Base-by-base conservation (phyloP, 257 asterid genomes). In the Mitragyna speciosa region DNA sequence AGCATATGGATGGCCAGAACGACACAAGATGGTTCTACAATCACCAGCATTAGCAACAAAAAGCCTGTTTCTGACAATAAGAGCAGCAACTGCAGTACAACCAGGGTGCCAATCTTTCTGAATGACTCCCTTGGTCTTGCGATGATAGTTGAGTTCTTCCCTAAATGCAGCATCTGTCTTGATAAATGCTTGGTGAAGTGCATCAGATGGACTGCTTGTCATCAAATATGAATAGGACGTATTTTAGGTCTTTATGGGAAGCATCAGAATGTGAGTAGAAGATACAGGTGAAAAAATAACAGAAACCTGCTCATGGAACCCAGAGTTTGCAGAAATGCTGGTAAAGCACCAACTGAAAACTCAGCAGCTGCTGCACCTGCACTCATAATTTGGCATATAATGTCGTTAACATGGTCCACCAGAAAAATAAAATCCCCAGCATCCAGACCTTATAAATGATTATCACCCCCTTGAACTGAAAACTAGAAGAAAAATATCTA, bases 41-140 rank as follows among this genome's bases (percentile, higher is more conserved):
- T 95, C 99, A 20, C 99, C 99, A 74, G 97, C 97, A 91, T 94
- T 95, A 84, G 99, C 99, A 84, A 95, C 94, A 84, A 91, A 90
- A 67, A 93, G 87, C 87, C 86, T 90, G 87, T 91, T 83, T 85
- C 86, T 85, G 76, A 92, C 88, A 72, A 93, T 83, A 75, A 95
- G 90, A 76, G 94, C 89, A 86, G 93, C 87, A 79, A 91, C 80
- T 72, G 97, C 99, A 88, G 98, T 92, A 83, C 99, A 93, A 78
- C 98, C 99, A 85, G 99, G 99, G 86, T 95, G 97, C 78, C 85
- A 87, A 73, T 92, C 91, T 86, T 89, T 95, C 88, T 89, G 82
- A 82, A 88, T 67, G 72, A 83, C 87, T 76, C 93, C 91, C 81
- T 87, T 93, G 51, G 80, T 75, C 83, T 91, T 88, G 77, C 90